Evolutionary conservation across 2,329 filamentous ascomycete genomes (phyloP), one percentile per base, ranked within the genome.

Genomic region (Epichloe elymi): DNA sequence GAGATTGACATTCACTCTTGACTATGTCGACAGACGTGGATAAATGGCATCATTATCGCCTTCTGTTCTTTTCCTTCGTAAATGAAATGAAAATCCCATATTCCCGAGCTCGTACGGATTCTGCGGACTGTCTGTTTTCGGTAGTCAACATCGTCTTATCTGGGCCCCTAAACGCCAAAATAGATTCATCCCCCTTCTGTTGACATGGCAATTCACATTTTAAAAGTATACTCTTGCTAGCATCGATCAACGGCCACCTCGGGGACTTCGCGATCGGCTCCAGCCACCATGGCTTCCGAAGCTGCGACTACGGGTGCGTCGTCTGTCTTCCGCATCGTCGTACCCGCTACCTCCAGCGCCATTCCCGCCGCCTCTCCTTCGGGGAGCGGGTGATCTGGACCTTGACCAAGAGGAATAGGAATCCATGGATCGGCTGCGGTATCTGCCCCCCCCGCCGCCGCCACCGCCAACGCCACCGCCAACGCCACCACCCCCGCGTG

Each of bases 381-480:
- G 60, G 12, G 68, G 70, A 19, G 70, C 37, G 8, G 52, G 49
- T 10, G 52, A 73, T 54, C 66, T 61, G 35, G 71, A 73, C 51
- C 76, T 64, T 20, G 76, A 78, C 53, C 72, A 65, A n/a, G 73
- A 74, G 43, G 68, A 71, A 54, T 68, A 71, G 6, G 71, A 74
- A 6, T 65, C 59, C 37, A 55, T 63, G 4, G 73, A 75, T 5
- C 72, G 67, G 51, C 70, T 73, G 43, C 74, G 70, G 55, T 74
- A 73, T 51, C 71, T 65, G 51, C 64, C 59, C 3, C 61, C 66
- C 26, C 59, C 63, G 17, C 61, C 56, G 17, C 51, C 63, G 14
- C 61, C 55, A 7, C 23, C n/a, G n/a, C n/a, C n/a, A n/a, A n/a
- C 63, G 17, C 61, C 56, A n/a, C 50, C 63, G 14, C 61, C 55